These are phyloP conservation scores for Cantharellus cinnabarinus DNA, from an alignment of 768 basidiomycete genomes.

Conservation along the genomic window DNA sequence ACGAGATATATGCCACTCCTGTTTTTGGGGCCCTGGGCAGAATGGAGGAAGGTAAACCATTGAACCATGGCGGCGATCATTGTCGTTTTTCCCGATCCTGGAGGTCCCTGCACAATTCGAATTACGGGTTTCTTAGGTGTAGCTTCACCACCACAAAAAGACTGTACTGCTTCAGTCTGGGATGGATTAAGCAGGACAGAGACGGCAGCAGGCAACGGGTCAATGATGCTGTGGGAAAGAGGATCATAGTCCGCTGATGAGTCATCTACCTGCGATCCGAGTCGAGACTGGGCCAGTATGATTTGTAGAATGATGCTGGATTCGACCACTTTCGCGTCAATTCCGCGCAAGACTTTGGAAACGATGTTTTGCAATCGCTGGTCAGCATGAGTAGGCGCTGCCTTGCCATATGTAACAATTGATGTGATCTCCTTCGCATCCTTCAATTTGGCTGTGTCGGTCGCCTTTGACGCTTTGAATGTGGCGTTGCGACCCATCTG, in stretches of 20 bases:
- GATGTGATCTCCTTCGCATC: background rate
- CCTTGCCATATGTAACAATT: background rate
- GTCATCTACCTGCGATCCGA: too few relatives aligned
- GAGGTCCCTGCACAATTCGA: background rate
- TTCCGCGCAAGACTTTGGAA: too few relatives aligned
- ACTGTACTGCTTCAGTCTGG: background rate
- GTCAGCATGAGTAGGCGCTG: background rate
- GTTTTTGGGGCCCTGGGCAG: background rate
- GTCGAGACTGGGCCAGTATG: too few relatives aligned
- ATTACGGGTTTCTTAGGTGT: background rate
- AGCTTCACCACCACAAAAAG: background rate
- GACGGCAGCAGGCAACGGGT: background rate
- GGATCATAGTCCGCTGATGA: too few relatives aligned
- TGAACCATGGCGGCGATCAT: constrained; percentile 1
- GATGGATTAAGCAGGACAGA: background rate
- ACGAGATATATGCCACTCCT: constrained; percentile 33
- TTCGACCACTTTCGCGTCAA: too few relatives aligned
- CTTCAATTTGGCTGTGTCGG: too few relatives aligned
- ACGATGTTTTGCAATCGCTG: background rate
- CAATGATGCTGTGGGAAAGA: background rate
- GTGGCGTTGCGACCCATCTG: background rate
- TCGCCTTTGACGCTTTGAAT: background rate
- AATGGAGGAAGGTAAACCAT: background rate
- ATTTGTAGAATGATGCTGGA: too few relatives aligned
- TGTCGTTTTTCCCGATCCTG: background rate